Conservation (phyloP, 2,329 filamentous ascomycete species). For the Alternaria tenuissima region DNA sequence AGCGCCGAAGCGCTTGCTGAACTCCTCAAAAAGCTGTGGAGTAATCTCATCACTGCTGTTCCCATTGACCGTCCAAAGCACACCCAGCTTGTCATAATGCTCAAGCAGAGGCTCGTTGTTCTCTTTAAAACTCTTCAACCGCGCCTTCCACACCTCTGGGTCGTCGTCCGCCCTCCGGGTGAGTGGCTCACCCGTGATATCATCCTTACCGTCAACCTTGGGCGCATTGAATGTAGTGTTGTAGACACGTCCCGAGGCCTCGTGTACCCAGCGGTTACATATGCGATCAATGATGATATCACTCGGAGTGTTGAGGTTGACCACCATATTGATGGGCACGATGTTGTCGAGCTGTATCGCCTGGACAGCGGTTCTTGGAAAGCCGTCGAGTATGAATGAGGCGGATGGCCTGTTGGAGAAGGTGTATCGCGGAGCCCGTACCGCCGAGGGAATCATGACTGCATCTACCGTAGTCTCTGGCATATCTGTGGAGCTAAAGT, state of each 20-base stretch:
- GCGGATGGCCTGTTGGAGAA: slow-evolving; percentile 75
- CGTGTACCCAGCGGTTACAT: slow-evolving; percentile 91
- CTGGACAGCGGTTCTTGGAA: slow-evolving; percentile 86
- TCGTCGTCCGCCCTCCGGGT: slow-evolving; percentile 86
- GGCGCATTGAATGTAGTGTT: slow-evolving; percentile 94
- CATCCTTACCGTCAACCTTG: slow-evolving; percentile 80
- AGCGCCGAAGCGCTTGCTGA: slow-evolving; percentile 75
- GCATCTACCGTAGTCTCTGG: slow-evolving; percentile 50
- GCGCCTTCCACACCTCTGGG: slow-evolving; percentile 81
- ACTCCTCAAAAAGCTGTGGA: slow-evolving; percentile 84
- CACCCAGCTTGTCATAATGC: slow-evolving; percentile 84
- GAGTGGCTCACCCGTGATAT: slow-evolving; percentile 87
- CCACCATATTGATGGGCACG: slow-evolving; percentile 93
- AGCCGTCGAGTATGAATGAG: slow-evolving; percentile 95
- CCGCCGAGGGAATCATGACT: slow-evolving; percentile 52
- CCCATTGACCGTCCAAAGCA: slow-evolving; percentile 86
- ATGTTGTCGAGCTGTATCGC: slow-evolving; percentile 79
- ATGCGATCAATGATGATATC: slow-evolving; percentile 90
- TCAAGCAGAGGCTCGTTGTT: slow-evolving; percentile 85
- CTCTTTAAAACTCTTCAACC: slow-evolving; percentile 85
- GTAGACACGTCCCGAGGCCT: slow-evolving; percentile 89
- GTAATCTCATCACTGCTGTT: slow-evolving; percentile 94
- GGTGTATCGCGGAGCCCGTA: slow-evolving; percentile 51
- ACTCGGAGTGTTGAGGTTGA: slow-evolving; percentile 84
- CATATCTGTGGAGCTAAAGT: slow-evolving; percentile 48